Evolutionary conservation across 495 filamentous ascomycete genomes (phyloP).

Genomic region (Xylaria curta): DNA sequence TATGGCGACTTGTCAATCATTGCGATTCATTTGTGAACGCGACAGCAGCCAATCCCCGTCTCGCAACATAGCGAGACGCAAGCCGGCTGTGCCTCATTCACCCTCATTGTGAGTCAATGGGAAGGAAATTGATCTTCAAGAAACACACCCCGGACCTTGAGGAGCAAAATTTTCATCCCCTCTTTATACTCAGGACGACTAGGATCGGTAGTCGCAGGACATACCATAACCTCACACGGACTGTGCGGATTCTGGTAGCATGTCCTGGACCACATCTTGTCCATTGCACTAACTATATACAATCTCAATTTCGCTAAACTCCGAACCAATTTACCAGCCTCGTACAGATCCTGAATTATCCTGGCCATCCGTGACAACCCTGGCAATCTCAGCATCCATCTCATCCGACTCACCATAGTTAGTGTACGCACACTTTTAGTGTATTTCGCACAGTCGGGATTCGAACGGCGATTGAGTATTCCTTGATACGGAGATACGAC

Average conservation of each 20-base stretch:
- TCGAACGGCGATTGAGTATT: slow-evolving; percentile 14
- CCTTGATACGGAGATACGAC: background rate
- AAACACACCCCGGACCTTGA: slow-evolving; percentile 9
- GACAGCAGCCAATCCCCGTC: background rate
- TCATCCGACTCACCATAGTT: background rate
- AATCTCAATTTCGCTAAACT: slow-evolving; percentile 45
- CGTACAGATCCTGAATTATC: slow-evolving; percentile 23
- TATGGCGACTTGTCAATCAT: background rate
- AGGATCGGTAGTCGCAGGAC: slow-evolving; percentile 1
- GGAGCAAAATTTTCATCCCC: slow-evolving; percentile 7
- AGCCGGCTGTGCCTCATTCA: background rate
- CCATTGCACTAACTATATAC: slow-evolving; percentile 22
- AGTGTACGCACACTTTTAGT: background rate
- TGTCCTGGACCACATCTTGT: background rate
- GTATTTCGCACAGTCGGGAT: slow-evolving; percentile 10
- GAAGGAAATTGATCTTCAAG: background rate
- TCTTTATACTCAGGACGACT: background rate
- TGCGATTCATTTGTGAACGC: background rate
- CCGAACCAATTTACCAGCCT: slow-evolving; percentile 19
- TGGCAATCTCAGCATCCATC: slow-evolving; percentile 14
- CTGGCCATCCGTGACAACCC: slow-evolving; percentile 23
- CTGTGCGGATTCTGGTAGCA: slow-evolving; percentile 14
- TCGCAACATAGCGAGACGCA: background rate
- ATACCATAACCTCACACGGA: background rate
- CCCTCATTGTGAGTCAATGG: background rate